These are phyloP conservation scores for Agrostemma githago DNA, from an alignment of 148 eudicot genomes.

Conservation along the genomic window DNA sequence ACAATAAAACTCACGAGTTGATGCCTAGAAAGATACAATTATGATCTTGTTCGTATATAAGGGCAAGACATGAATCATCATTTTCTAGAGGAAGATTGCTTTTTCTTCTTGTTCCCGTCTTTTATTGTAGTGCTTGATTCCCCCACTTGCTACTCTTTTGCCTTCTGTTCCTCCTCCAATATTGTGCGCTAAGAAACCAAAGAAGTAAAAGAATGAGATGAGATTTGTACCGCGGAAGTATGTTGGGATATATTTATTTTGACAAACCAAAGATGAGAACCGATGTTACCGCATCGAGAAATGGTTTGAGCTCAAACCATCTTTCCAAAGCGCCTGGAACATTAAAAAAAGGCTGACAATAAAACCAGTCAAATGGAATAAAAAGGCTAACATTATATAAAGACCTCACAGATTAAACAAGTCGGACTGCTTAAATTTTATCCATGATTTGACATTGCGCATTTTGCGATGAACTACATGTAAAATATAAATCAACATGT, in stretches of 20 bases:
- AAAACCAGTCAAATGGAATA: too few relatives aligned
- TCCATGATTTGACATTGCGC: too few relatives aligned
- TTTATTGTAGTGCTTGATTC: slow-evolving; percentile 53
- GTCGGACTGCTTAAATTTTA: too few relatives aligned
- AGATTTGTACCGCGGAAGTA: not conserved
- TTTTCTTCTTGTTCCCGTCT: slow-evolving; percentile 67
- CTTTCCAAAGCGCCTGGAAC: slow-evolving; percentile 84
- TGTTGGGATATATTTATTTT: too few relatives aligned
- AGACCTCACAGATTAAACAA: too few relatives aligned
- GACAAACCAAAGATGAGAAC: too few relatives aligned
- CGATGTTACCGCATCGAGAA: slow-evolving; percentile 71
- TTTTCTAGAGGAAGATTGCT: slow-evolving; percentile 37
- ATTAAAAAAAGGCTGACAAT: too few relatives aligned
- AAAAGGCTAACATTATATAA: too few relatives aligned
- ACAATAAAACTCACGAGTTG: not conserved
- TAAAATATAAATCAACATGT: too few relatives aligned
- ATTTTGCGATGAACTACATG: too few relatives aligned
- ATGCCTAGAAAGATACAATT: not conserved
- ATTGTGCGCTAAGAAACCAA: slow-evolving; percentile 52
- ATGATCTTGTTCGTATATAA: slow-evolving; percentile 1
- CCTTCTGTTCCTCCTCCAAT: slow-evolving; percentile 90
- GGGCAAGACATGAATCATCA: too few relatives aligned
- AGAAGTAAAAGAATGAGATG: not conserved
- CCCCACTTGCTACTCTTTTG: slow-evolving; percentile 77
- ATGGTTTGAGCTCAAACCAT: slow-evolving; percentile 98